A percentile compares a stretch with the other conserved stretches of the same genome.
These are phyloP conservation scores for Mortierella alpina DNA, from an alignment of 192 early-diverging fungal species.

Conservation along the genomic window DNA sequence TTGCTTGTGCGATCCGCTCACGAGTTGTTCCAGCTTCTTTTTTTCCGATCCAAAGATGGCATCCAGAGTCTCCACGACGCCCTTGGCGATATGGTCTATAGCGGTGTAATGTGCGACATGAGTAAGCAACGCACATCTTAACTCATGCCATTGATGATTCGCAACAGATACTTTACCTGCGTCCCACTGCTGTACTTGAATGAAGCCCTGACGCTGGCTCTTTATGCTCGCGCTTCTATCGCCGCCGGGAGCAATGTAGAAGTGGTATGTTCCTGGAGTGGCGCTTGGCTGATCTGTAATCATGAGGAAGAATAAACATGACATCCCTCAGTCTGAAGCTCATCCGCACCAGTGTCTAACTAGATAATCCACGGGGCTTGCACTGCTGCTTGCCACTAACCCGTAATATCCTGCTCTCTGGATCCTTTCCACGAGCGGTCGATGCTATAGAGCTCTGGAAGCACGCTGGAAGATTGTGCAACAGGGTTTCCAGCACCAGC, in stretches of 20 bases:
- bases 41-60: constrained; percentile 48
- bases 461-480: not conserved
- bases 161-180: constrained; percentile 12
- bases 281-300: constrained; percentile 20
- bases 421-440: constrained; percentile 20
- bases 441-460: not conserved
- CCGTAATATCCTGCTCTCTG: constrained; percentile 15
- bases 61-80: constrained; percentile 28
- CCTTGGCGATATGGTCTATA: constrained; percentile 38
- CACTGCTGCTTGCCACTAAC: not conserved
- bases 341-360: not conserved
- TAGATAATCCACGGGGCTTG: not conserved
- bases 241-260: constrained; percentile 44
- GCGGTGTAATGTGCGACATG: not conserved
- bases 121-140: not conserved
- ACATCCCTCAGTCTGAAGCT: not conserved
- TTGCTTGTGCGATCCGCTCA: constrained; percentile 1
- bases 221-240: constrained; percentile 19
- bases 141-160: not conserved
- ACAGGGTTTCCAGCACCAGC: too few relatives aligned
- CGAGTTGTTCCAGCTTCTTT: constrained; percentile 21
- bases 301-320: not conserved
- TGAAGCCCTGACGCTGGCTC: constrained; percentile 52
- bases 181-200: constrained; percentile 50
- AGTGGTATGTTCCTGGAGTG: constrained; percentile 48